Evolutionary conservation across 106 monocot genomes (phyloP), one percentile per base, ranked within the genome.

Genomic region (Phalaenopsis aphrodite): DNA sequence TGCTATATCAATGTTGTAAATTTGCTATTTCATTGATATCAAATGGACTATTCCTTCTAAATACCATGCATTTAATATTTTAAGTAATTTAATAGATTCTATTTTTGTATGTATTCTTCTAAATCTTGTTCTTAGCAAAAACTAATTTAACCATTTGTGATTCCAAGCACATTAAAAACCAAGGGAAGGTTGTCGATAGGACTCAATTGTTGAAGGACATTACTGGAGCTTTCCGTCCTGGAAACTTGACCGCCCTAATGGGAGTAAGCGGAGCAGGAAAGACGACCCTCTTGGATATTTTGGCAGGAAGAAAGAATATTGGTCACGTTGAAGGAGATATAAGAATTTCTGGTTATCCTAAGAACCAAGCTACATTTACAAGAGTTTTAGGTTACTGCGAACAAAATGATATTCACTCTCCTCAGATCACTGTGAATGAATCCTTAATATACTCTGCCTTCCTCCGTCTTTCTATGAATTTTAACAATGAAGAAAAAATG

Each of bases 181-280:
- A 91, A 86, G 88, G 90, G 64, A 82, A 88, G 18, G 17, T 30
- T 2, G 88, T 86, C 17, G 82, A 88, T 43, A 85, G 90, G 68
- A 84, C 88, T 9, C 88, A 88, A 48, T 74, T 91, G 10, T 75
- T 91, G 12, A 84, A 75, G 15, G 82, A 72, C 3, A 86, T 91
- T 8, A 91, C 84, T 0, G 86, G 86, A 23, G 86, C 88, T n/a
- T 91, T 91, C 24, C 42, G 83, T 41, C 88, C 90, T 8, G 88
- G 88, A 39, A 78, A 86, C 3, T 75, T 91, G 23, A 91, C 90
- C 30, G 90, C 90, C 19, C 84, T 91, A 24, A 88, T 91, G 90
- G 90, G 90, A 2, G 86, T 86, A 3, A 91, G 90, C 77, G 90
- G 90, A 21, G 90, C 90, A 10, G 90, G 90, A 75, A 91, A 91